Evolutionary conservation across 2,329 filamentous ascomycete species (phyloP).

Genomic region (Penicillium sp.): DNA sequence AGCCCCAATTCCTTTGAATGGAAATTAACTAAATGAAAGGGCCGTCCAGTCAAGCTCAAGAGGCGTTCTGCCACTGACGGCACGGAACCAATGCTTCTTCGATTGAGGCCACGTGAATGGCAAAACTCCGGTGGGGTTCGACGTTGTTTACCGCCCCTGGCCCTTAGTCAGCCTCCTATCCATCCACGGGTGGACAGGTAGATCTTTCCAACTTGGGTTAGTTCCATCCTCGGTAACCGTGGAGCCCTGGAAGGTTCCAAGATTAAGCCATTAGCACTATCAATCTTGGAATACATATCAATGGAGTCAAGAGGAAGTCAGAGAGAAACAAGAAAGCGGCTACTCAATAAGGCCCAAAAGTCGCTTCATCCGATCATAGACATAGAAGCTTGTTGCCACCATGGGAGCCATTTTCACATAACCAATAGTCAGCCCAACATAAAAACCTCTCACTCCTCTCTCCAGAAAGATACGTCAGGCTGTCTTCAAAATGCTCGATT

Average conservation of each 20-base stretch:
- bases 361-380: constrained; percentile 54
- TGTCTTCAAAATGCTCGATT: constrained; percentile 76
- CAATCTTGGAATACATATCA: background rate
- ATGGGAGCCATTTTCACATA: constrained; percentile 94
- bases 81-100: constrained; percentile 10
- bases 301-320: no score
- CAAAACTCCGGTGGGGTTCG: constrained; percentile 30
- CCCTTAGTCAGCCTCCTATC: background rate
- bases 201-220: background rate
- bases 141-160: background rate
- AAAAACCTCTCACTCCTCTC: constrained; percentile 77
- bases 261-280: background rate
- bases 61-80: constrained; percentile 18
- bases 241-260: background rate
- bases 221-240: background rate
- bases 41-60: constrained; percentile 19
- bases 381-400: constrained; percentile 69
- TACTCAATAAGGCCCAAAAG: background rate
- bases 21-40: background rate
- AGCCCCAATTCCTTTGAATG: constrained; percentile 9
- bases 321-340: background rate
- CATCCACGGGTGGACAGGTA: background rate
- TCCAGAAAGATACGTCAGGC: constrained; percentile 70
- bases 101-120: constrained; percentile 5
- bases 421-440: constrained; percentile 87